phyloP scores from a whole-genome alignment of 1,139 yeast species.

The Diutina neorugosa region DNA sequence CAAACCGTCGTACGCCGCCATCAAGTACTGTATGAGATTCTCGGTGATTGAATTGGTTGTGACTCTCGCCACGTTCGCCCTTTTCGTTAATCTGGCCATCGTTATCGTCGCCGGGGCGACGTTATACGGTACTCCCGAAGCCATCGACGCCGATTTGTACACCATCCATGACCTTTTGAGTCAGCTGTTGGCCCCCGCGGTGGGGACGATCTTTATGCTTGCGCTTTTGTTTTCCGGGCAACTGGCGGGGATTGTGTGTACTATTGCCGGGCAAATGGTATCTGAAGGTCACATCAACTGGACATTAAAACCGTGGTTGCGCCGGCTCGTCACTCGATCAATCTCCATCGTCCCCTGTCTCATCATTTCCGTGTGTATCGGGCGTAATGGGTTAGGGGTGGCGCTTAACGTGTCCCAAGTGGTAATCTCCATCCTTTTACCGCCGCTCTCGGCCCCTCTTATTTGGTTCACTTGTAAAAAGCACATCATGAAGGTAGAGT shows the following conservation, averaged over 20 bases:
- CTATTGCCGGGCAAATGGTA: slow-evolving; percentile 4
- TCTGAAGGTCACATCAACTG: slow-evolving; percentile 1
- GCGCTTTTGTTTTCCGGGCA: slow-evolving; percentile 3
- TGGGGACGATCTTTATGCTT: slow-evolving; percentile 2
- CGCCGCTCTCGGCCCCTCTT: slow-evolving; percentile 1
- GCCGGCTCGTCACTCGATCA: not conserved
- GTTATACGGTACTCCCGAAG: slow-evolving; percentile 28
- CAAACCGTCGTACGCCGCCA: slow-evolving; percentile 54
- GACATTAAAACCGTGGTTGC: slow-evolving; percentile 3
- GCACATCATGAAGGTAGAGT: slow-evolving; percentile 16
- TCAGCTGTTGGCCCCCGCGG: not conserved
- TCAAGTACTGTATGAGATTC: slow-evolving; percentile 51
- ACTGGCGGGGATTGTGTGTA: slow-evolving; percentile 3
- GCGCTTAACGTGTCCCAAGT: slow-evolving; percentile 1
- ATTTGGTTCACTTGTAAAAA: not conserved
- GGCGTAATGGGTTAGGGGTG: slow-evolving; percentile 3
- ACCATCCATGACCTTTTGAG: slow-evolving; percentile 2
- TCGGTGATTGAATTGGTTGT: slow-evolving; percentile 53
- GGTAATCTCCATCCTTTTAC: slow-evolving; percentile 1
- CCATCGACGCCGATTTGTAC: slow-evolving; percentile 13
- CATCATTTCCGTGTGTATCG: slow-evolving; percentile 1
- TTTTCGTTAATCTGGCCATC: slow-evolving; percentile 1
- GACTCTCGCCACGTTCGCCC: slow-evolving; percentile 1
- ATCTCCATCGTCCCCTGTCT: slow-evolving; percentile 2
- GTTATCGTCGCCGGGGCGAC: slow-evolving; percentile 2